Base-by-base conservation (phyloP, 2,329 filamentous ascomycete species). In the Fusarium brevicatenulatum region DNA sequence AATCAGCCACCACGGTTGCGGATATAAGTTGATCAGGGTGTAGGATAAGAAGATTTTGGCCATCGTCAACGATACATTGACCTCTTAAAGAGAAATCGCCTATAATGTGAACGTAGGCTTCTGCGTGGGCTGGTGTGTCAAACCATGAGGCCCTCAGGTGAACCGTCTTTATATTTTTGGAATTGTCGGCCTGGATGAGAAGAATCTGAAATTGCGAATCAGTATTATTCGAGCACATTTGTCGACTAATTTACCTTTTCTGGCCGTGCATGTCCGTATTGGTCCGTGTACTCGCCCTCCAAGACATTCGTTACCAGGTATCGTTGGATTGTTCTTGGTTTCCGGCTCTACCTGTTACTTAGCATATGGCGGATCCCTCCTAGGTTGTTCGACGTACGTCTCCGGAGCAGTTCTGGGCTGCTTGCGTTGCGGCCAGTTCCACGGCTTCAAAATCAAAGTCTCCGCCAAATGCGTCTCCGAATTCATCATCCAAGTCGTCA, bases 21-120 rank as follows among this genome's bases (percentile, higher is more conserved):
- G 96, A 98, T 59, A 99, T 92, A 39, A 99, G 88, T 82, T 98
- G 95, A 78, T 99, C 96, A 0, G 96, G 96, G 78, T 99, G 95
- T 19, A 99, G 84, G 64, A 99, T 95, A 56, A 99, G 85, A 81
- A 98, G 92, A 76, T 95, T 94, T 55, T 92, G 87, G 6, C 88
- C 86, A 80, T 98, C 94, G 79, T 97, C 93, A 70, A 98, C 88
- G 52, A 97, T 84, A 79, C 95, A 97, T 79, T 91, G 90, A 4
- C 93, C 93, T 21, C 84, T 86, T 2, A 82, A 74, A 65, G 92
- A 88, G 76, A 97, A 97, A 7, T 89, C 83, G 36, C 95, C 95
- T 71, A 97, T 94, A 65, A 99, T 86, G 80, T 99, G 95, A 44
- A 98, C 91, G 78, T 93, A 95, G 2, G 93, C 91, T 37, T 92